Evolutionary conservation across 208 protist species (phyloP).

Genomic region (Trichomonas vaginalis): DNA sequence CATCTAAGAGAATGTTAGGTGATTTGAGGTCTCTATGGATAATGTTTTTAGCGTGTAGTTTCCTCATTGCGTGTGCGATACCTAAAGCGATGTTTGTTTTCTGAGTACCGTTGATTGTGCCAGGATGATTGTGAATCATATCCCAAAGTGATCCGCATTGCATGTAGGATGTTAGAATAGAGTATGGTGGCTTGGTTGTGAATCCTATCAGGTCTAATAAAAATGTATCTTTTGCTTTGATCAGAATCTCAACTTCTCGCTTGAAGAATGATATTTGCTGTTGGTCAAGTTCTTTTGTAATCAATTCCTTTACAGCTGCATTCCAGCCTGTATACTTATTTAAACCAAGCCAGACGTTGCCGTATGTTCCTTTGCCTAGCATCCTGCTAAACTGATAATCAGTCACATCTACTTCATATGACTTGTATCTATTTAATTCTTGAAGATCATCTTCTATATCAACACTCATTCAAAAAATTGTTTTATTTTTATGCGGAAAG

Average conservation of each 20-base stretch:
- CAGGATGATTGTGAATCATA: background rate
- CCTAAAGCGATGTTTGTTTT: conserved; percentile 15
- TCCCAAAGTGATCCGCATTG: background rate
- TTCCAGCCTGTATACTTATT: background rate
- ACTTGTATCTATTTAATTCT: background rate
- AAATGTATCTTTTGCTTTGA: background rate
- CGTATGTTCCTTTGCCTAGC: background rate
- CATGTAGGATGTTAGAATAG: background rate
- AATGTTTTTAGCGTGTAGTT: background rate
- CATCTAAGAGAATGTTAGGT: background rate
- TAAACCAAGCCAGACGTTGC: background rate
- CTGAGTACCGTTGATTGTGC: background rate
- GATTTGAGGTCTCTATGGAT: conserved; percentile 7
- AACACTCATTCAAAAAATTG: too few relatives aligned
- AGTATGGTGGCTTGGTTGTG: background rate
- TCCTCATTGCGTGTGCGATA: background rate
- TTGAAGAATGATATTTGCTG: background rate
- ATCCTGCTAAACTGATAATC: background rate
- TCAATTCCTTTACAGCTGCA: background rate
- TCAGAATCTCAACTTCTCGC: background rate
- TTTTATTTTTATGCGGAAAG: too few relatives aligned
- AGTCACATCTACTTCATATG: background rate
- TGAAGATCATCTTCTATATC: background rate
- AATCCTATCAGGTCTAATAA: background rate
- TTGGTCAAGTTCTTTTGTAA: background rate